Conservation (phyloP, 306 rosid genomes). For the Sphenostylis stenocarpa region DNA sequence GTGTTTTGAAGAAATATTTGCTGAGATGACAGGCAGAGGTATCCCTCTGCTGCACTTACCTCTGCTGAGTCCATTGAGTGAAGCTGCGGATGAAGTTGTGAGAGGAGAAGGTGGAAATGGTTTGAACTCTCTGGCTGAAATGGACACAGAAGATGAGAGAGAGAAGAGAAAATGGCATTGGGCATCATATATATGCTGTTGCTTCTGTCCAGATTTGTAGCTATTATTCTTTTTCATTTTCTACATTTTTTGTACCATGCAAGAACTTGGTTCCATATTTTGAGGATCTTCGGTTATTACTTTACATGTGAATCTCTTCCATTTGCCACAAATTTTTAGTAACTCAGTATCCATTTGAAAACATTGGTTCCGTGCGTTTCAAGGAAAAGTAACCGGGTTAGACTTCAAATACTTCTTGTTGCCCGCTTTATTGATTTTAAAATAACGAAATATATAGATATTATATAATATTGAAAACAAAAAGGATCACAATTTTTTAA, state of each 20-base stretch:
- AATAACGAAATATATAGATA: too few relatives aligned
- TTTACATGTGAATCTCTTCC: background rate
- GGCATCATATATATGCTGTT: conserved; percentile 59
- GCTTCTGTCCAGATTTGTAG: conserved; percentile 53
- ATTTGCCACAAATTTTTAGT: too few relatives aligned
- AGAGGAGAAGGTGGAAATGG: conserved; percentile 45
- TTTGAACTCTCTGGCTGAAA: conserved; percentile 63
- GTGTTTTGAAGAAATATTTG: conserved; percentile 67
- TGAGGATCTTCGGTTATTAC: conserved; percentile 26
- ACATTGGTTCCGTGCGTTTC: too few relatives aligned
- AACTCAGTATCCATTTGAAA: too few relatives aligned
- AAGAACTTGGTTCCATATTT: conserved; percentile 26
- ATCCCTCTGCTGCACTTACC: conserved; percentile 57
- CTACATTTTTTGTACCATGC: too few relatives aligned
- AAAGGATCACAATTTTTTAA: too few relatives aligned
- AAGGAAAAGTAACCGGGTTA: too few relatives aligned
- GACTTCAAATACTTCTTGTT: too few relatives aligned
- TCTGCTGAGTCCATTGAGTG: conserved; percentile 58
- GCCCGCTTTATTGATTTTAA: too few relatives aligned
- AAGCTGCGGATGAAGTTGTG: conserved; percentile 41
- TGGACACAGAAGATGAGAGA: conserved; percentile 56
- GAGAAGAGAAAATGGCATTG: conserved; percentile 58
- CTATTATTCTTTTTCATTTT: too few relatives aligned
- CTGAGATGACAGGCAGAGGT: conserved; percentile 69
- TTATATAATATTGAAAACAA: too few relatives aligned